Evolutionary conservation across 2,329 filamentous ascomycete genomes (phyloP), one percentile per base, ranked within the genome.

Genomic region (Phaeosphaeria sp.): DNA sequence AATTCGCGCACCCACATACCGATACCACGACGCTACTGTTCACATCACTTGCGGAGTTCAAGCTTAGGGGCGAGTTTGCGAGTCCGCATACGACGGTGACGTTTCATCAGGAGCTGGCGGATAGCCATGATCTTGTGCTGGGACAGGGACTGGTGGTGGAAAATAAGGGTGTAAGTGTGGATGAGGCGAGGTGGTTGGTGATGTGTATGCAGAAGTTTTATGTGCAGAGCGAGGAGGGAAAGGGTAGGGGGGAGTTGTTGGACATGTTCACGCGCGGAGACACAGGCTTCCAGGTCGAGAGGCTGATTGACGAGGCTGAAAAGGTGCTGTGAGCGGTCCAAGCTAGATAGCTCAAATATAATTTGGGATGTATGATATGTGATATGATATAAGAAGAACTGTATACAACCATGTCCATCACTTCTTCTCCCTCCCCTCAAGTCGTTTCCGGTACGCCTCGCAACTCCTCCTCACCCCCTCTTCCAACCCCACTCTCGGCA

Each of bases 171-270:
- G 87, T 97, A 5, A 88, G 83, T 62, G 85, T 91, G 0, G 87
- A 93, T 52, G 90, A 97, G 73, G 93, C 90, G n/a, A 89, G 89
- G 78, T 97, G 91, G 89, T 79, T 99, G 68, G 83, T 96, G 50
- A 91, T 97, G 87, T 95, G 92, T 68, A 80, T 99, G 80, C 95
- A 99, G 82, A 88, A 92, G 72, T 99, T 99, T 78, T 99, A 99
- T 73, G 85, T 78, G 58, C 80, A 76, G 87, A 86, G 63, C 11
- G 87, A 62, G 81, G 87, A 83, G 68, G 77, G 73, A 54, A 81
- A 77, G 66, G 67, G 84, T 84, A 56, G 81, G 73, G 52, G 79
- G 6, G 83, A 83, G 60, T 75, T 99, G 73, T 77, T 98, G 73
- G 87, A 92, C 76, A 89, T 89, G 84, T 99, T 99, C 77, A 89